phyloP scores from a whole-genome alignment of 148 eudicot genomes.

The Suaeda aralocaspica region DNA sequence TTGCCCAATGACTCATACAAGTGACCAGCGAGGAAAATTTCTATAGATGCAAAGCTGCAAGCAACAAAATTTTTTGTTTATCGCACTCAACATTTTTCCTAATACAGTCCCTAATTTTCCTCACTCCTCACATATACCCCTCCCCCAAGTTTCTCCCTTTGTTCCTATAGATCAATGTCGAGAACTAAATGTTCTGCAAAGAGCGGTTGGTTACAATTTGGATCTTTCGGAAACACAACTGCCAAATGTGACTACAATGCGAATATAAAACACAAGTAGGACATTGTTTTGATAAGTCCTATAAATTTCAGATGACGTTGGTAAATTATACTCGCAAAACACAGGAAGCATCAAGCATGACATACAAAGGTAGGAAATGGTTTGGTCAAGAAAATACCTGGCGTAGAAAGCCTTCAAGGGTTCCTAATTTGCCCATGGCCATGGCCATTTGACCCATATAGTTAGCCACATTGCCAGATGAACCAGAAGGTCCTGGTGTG shows the following conservation, averaged over 20 bases:
- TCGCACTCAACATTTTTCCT: no score
- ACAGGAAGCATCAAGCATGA: background rate
- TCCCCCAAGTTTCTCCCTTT: no score
- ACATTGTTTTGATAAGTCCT: background rate
- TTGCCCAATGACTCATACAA: background rate
- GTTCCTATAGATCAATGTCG: no score
- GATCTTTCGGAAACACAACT: background rate
- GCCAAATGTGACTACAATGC: no score
- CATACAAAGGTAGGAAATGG: background rate
- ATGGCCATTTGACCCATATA: slow-evolving; percentile 99
- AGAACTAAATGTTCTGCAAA: background rate
- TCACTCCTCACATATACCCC: no score
- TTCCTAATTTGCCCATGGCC: slow-evolving; percentile 99
- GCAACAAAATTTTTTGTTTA: no score
- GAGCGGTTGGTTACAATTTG: background rate
- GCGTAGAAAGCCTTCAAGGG: slow-evolving; percentile 86
- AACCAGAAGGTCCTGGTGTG: slow-evolving; percentile 53
- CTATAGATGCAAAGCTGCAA: no score
- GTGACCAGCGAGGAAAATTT: background rate
- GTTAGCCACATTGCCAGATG: slow-evolving; percentile 86
- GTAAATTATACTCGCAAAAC: background rate
- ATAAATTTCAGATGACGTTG: background rate
- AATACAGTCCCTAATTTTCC: no score
- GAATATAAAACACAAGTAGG: background rate
- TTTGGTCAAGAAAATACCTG: slow-evolving; percentile 48